These are phyloP conservation scores for Clathrospora elynae DNA, from an alignment of 2,329 filamentous ascomycete genomes.

Conservation along the genomic window DNA sequence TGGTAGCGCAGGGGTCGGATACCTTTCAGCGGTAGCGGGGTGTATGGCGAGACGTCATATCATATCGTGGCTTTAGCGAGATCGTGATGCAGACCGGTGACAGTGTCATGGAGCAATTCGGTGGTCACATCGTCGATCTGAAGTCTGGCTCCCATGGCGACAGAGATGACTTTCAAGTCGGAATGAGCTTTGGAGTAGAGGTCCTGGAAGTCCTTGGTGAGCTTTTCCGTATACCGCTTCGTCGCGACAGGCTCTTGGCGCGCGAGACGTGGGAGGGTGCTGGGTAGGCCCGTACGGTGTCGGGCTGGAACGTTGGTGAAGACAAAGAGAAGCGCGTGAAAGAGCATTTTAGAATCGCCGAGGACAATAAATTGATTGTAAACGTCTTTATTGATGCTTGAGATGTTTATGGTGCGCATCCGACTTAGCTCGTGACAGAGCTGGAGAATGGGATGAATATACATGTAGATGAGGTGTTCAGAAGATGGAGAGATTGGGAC, in stretches of 20 bases:
- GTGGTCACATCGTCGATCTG: neutral
- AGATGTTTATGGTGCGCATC: too few relatives aligned
- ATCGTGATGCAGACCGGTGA: constrained; percentile 1
- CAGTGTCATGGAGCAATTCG: constrained; percentile 1
- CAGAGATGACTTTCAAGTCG: constrained; percentile 3
- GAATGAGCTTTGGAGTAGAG: constrained; percentile 5
- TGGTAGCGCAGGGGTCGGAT: constrained; percentile 3
- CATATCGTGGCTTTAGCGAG: constrained; percentile 1
- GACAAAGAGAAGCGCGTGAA: constrained; percentile 7
- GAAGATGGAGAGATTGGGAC: neutral
- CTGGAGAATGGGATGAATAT: neutral
- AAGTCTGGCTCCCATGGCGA: neutral
- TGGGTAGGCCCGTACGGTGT: constrained; percentile 5
- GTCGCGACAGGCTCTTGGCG: neutral
- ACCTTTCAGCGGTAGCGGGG: constrained; percentile 3
- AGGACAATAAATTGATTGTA: neutral
- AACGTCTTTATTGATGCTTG: neutral
- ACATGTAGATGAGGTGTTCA: neutral
- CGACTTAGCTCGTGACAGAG: neutral
- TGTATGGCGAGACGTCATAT: constrained; percentile 10
- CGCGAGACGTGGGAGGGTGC: constrained; percentile 10
- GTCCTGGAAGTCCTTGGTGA: constrained; percentile 2
- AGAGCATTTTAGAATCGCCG: neutral
- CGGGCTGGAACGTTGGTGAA: neutral
- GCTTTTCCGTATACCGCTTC: neutral